phyloP scores from a whole-genome alignment of 2,329 filamentous ascomycete species.

The Stagonosporopsis cucurbitacearum region DNA sequence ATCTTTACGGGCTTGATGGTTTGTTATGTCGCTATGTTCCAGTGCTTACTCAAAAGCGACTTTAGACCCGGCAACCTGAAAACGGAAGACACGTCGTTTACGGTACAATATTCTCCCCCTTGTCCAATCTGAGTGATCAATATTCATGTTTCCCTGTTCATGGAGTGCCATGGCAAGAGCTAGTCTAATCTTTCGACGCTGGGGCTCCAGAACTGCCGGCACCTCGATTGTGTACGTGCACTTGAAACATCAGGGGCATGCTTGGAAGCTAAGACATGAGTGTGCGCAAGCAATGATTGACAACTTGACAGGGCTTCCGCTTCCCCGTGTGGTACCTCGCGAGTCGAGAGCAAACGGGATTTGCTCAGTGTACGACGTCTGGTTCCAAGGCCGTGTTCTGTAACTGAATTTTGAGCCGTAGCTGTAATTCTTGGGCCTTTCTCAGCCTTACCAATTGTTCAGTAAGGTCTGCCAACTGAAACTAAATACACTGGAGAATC shows the following conservation, averaged over 20 bases:
- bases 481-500: too few relatives aligned
- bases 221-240: background rate
- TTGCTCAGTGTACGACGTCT: background rate
- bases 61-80: background rate
- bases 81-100: background rate
- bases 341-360: background rate
- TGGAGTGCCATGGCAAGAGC: background rate
- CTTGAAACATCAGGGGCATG: background rate
- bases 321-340: slow-evolving; percentile 4
- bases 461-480: background rate
- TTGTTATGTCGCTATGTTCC: background rate
- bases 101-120: background rate
- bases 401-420: background rate
- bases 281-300: background rate
- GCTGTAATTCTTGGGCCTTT: background rate
- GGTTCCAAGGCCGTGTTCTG: background rate
- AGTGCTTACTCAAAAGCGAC: background rate
- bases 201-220: background rate
- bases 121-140: background rate
- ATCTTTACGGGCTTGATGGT: background rate
- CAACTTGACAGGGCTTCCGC: slow-evolving; percentile 8
- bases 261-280: background rate
- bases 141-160: background rate
- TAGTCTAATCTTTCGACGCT: background rate
- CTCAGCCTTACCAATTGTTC: background rate